Percentiles rank a stretch among this genome's conserved stretches.
Conservation (phyloP, 2,329 filamentous ascomycete species). For the Fusarium virguliforme region DNA sequence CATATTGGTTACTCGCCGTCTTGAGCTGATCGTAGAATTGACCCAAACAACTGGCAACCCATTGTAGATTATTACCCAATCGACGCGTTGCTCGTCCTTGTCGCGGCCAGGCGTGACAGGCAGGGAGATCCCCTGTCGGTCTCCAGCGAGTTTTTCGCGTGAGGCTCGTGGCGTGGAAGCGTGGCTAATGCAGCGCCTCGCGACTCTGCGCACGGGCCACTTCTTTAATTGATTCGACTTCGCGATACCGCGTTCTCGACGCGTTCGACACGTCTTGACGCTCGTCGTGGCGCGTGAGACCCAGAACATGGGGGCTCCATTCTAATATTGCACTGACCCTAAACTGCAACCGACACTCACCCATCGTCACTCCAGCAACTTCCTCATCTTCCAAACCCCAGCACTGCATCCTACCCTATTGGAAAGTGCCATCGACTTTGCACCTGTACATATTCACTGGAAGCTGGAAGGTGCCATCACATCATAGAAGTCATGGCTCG, state of each 20-base stretch:
- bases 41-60: conserved; percentile 4
- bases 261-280: conserved; percentile 51
- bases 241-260: conserved; percentile 54
- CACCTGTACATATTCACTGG: conserved; percentile 19
- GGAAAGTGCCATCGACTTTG: conserved; percentile 42
- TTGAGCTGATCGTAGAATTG: conserved; percentile 1
- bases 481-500: conserved; percentile 49
- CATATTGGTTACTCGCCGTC: not conserved
- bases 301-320: conserved; percentile 30
- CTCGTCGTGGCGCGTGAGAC: conserved; percentile 46
- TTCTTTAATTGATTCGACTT: conserved; percentile 51
- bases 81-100: conserved; percentile 26
- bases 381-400: conserved; percentile 37
- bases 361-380: conserved; percentile 38
- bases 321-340: conserved; percentile 44
- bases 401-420: conserved; percentile 39
- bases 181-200: conserved; percentile 40
- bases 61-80: conserved; percentile 33
- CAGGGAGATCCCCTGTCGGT: conserved; percentile 8
- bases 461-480: conserved; percentile 36
- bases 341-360: conserved; percentile 37
- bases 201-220: conserved; percentile 47
- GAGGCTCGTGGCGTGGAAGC: conserved; percentile 20
- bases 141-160: conserved; percentile 13
- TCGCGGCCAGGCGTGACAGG: conserved; percentile 11